Evolutionary conservation across 257 asterid species (phyloP).

Genomic region (Przewalskia tangutica): DNA sequence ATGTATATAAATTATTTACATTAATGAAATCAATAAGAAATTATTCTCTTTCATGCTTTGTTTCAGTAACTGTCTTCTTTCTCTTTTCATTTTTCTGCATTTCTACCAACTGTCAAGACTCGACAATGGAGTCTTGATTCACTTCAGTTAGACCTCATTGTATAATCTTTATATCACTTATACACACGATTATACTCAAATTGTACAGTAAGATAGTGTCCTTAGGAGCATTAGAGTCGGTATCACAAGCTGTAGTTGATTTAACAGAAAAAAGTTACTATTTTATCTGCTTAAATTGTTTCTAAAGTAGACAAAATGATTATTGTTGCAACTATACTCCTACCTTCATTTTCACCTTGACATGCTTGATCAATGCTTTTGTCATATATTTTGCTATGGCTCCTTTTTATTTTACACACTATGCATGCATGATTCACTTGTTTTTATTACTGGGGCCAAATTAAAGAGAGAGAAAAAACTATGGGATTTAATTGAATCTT

Average conservation of each 20-base stretch:
- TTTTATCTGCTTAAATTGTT: neutral
- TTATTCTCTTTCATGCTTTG: too few relatives aligned
- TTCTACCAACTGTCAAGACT: too few relatives aligned
- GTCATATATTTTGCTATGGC: neutral
- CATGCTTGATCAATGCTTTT: neutral
- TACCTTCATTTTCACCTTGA: neutral
- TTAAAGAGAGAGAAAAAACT: neutral
- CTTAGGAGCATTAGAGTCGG: neutral
- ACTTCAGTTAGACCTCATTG: too few relatives aligned
- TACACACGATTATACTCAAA: too few relatives aligned
- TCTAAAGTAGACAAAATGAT: neutral
- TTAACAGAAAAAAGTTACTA: neutral
- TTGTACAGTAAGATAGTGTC: too few relatives aligned
- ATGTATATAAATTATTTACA: too few relatives aligned
- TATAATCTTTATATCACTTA: too few relatives aligned
- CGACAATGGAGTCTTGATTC: too few relatives aligned
- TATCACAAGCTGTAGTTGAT: neutral
- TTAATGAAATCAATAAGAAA: too few relatives aligned
- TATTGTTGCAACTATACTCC: neutral
- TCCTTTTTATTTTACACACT: neutral
- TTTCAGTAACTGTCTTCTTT: too few relatives aligned
- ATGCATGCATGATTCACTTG: neutral
- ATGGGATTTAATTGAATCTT: neutral
- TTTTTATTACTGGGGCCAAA: slow-evolving; percentile 6
- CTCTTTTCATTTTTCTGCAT: too few relatives aligned